Percentiles rank a stretch among this genome's conserved stretches.
Conservation (phyloP, 306 rosid genomes). For the Benincasa hispida region DNA sequence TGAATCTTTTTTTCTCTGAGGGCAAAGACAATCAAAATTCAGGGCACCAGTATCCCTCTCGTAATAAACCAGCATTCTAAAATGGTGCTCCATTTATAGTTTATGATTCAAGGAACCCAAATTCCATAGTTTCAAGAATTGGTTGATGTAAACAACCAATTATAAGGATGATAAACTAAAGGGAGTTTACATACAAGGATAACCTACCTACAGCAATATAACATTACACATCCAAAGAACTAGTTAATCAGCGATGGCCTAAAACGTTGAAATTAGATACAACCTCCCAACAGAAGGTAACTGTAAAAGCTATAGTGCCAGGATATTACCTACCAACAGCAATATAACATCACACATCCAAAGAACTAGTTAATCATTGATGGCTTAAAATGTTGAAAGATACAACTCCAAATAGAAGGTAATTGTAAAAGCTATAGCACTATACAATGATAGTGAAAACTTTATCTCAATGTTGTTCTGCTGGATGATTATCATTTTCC, state of each 20-base stretch:
- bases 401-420: not conserved
- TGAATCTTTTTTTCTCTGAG: not conserved
- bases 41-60: not conserved
- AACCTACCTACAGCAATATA: not conserved
- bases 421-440: not conserved
- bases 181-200: not conserved
- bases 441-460: not conserved
- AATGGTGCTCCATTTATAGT: not conserved
- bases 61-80: not conserved
- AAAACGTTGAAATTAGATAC: not conserved
- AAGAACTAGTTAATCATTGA: not conserved
- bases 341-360: not conserved
- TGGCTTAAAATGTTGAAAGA: not conserved
- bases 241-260: not conserved
- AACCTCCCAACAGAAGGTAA: not conserved
- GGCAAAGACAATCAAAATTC: not conserved
- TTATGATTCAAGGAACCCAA: not conserved
- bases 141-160: not conserved
- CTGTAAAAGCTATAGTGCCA: not conserved
- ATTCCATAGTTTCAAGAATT: not conserved
- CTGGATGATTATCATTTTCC: slow-evolving; percentile 39
- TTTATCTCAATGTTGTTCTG: not conserved
- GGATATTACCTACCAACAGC: not conserved
- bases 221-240: not conserved
- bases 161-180: not conserved